A percentile compares a stretch with the other conserved stretches of the same genome.
Conservation (phyloP, 306 rosid genomes). For the Phaseolus lunatus region DNA sequence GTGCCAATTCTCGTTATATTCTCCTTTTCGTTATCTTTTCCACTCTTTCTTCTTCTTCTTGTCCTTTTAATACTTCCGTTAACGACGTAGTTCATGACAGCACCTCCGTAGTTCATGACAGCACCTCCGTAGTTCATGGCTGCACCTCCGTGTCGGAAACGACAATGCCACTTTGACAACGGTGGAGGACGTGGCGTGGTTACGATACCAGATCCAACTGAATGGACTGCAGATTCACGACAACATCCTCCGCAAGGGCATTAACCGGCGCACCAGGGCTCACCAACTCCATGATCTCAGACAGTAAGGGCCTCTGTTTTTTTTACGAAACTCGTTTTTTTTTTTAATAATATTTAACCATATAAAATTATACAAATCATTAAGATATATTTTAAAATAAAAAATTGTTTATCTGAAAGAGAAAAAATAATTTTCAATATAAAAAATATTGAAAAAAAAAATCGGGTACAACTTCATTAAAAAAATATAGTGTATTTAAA, state of each 20-base stretch:
- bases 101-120: background rate
- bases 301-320: too few species aligned
- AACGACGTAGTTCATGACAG: background rate
- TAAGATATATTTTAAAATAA: too few species aligned
- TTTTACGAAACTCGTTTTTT: too few species aligned
- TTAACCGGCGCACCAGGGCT: constrained; percentile 81
- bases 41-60: constrained; percentile 67
- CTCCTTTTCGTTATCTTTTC: constrained; percentile 64
- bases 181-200: constrained; percentile 79
- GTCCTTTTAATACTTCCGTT: constrained; percentile 47
- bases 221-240: constrained; percentile 80
- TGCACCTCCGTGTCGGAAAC: background rate
- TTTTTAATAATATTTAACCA: too few species aligned
- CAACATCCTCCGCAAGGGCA: constrained; percentile 82
- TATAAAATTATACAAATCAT: too few species aligned
- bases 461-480: too few species aligned
- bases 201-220: constrained; percentile 66
- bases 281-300: constrained; percentile 79
- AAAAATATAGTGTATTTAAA: too few species aligned
- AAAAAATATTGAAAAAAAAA: too few species aligned
- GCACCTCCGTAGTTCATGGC: too few species aligned
- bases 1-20: constrained; percentile 64
- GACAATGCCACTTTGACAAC: constrained; percentile 29
- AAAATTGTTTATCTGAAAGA: too few species aligned
- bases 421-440: too few species aligned